Conservation (phyloP, 441 rosid species). For the Pelargonium australe region DNA sequence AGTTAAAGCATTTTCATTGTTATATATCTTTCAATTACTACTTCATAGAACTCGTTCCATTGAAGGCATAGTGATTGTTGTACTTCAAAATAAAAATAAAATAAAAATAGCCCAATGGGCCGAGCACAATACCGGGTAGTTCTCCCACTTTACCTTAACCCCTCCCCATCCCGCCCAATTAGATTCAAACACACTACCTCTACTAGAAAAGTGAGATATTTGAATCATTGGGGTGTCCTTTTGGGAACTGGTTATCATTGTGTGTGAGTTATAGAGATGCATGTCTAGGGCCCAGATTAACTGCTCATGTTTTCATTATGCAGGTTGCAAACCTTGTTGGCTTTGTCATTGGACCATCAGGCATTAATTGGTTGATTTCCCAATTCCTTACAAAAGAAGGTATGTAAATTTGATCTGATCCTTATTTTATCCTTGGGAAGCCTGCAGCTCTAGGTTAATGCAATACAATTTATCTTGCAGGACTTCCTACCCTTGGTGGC, state of each 20-base stretch:
- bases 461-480: slow-evolving; percentile 31
- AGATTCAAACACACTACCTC: too few relatives aligned
- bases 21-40: too few relatives aligned
- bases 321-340: slow-evolving; percentile 93
- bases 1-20: not conserved
- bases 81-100: too few relatives aligned
- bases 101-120: too few relatives aligned
- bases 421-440: not conserved
- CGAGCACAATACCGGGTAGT: too few relatives aligned
- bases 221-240: too few relatives aligned
- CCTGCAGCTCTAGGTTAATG: slow-evolving; percentile 10
- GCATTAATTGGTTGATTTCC: slow-evolving; percentile 63
- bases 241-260: too few relatives aligned
- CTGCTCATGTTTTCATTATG: slow-evolving; percentile 17
- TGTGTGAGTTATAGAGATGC: not conserved
- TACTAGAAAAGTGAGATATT: too few relatives aligned
- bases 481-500: slow-evolving; percentile 51
- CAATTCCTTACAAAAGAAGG: slow-evolving; percentile 66
- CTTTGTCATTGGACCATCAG: slow-evolving; percentile 84
- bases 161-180: too few relatives aligned
- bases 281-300: not conserved
- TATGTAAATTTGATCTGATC: slow-evolving; percentile 19
- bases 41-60: too few relatives aligned
- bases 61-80: too few relatives aligned
- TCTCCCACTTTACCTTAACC: too few relatives aligned